These are phyloP conservation scores for Trichoderma cornu-damae DNA, from an alignment of 2,329 filamentous ascomycete genomes.

Conservation along the genomic window DNA sequence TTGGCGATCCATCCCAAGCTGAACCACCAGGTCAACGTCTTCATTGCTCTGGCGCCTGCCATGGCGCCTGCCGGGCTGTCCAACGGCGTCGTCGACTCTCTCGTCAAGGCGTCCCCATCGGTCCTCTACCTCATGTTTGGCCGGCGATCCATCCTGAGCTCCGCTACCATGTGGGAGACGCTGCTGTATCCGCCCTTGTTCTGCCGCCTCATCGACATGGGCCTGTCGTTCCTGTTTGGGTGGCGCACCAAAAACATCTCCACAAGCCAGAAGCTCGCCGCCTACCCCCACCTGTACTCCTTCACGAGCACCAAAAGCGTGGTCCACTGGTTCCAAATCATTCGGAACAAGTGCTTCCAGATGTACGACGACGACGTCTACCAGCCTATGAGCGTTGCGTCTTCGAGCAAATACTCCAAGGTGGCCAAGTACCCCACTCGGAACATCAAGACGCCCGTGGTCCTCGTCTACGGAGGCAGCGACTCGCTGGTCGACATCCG, in stretches of 20 bases:
- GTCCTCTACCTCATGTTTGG: conserved; percentile 92
- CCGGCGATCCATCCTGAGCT: conserved; percentile 82
- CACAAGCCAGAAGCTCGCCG: conserved; percentile 82
- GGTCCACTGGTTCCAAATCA: conserved; percentile 99
- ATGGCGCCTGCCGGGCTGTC: conserved; percentile 92
- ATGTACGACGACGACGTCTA: conserved; percentile 97
- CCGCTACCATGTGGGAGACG: conserved; percentile 94
- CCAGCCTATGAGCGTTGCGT: conserved; percentile 64
- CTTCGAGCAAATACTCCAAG: conserved; percentile 82
- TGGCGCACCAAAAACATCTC: conserved; percentile 85
- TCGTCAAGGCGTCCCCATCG: conserved; percentile 89
- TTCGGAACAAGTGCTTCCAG: conserved; percentile 91
- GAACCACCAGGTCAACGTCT: conserved; percentile 90
- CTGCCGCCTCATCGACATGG: conserved; percentile 77
- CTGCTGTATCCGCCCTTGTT: conserved; percentile 94
- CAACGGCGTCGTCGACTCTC: conserved; percentile 84
- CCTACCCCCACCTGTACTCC: conserved; percentile 92
- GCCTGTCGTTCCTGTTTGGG: conserved; percentile 77
- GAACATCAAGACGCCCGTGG: conserved; percentile 94
- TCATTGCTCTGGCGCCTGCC: conserved; percentile 90
- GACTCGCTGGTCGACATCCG: conserved; percentile 93
- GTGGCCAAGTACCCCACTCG: conserved; percentile 93
- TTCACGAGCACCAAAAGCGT: conserved; percentile 96
- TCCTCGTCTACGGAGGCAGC: conserved; percentile 86
- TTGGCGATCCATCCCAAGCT: conserved; percentile 87